Percentiles rank a stretch among this genome's conserved stretches.
Conservation (phyloP, 495 filamentous ascomycete species). For the Xanthoparmelia taractica region DNA sequence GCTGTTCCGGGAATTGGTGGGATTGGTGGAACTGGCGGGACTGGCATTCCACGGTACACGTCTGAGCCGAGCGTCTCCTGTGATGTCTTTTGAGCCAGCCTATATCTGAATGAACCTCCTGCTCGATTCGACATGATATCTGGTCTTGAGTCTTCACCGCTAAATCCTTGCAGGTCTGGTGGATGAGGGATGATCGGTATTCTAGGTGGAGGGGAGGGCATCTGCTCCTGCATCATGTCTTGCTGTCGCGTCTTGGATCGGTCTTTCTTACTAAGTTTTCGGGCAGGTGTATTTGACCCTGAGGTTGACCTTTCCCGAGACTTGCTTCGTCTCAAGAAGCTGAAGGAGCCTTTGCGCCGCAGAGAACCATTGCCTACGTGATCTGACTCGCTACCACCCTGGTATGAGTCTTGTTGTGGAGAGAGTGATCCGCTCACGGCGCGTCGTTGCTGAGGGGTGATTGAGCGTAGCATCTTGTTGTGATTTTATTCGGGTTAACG, state of each 20-base stretch:
- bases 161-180: slow-evolving; percentile 61
- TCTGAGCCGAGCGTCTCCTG: slow-evolving; percentile 20
- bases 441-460: slow-evolving; percentile 10
- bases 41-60: slow-evolving; percentile 27
- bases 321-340: slow-evolving; percentile 73
- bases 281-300: slow-evolving; percentile 41
- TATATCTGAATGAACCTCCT: slow-evolving; percentile 28
- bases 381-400: background rate
- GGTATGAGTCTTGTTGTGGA: slow-evolving; percentile 1
- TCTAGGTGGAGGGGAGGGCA: slow-evolving; percentile 65
- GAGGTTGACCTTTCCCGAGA: slow-evolving; percentile 53
- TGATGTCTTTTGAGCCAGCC: slow-evolving; percentile 24
- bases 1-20: slow-evolving; percentile 43
- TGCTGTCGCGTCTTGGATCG: slow-evolving; percentile 53
- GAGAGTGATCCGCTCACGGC: slow-evolving; percentile 6
- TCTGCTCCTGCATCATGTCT: slow-evolving; percentile 55
- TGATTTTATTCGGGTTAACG: background rate
- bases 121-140: slow-evolving; percentile 56
- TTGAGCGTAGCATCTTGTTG: slow-evolving; percentile 5
- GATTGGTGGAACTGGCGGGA: slow-evolving; percentile 31
- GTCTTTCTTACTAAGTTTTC: slow-evolving; percentile 60
- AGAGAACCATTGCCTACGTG: slow-evolving; percentile 23
- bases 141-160: slow-evolving; percentile 57
- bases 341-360: slow-evolving; percentile 41
- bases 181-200: slow-evolving; percentile 65